Base-by-base conservation (phyloP, 129 eudicot species). In the Escallonia herrerae region DNA sequence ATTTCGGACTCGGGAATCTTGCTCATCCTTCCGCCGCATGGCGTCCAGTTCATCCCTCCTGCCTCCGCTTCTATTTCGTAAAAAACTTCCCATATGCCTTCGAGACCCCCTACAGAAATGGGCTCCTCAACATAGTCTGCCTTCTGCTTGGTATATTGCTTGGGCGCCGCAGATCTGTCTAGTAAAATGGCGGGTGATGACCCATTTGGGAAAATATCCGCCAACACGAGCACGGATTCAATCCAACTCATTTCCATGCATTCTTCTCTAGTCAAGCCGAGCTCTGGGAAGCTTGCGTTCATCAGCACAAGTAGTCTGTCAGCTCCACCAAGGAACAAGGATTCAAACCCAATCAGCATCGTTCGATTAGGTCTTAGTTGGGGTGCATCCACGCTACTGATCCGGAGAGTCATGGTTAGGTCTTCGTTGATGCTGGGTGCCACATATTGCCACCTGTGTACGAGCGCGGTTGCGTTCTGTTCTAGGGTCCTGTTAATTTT, bases 211-310 rank as follows among this genome's bases (percentile, higher is more conserved):
- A 90, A 87, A 65, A 67, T 85, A 8, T 90, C 94, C 7, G 86
- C 87, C 40, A 84, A 73, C 71, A 77, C 87, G 42, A 91, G 70
- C 12, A 91, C 84, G 0, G 97, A 87, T 42, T 87, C 77, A 11
- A 91, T 58, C 97, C 95, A 91, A 60, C 83, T 91, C 95, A 83
- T 87, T 58, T 91, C 90, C 4, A 45, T 60, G 71, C 87, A 87
- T 58, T 84, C 87, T 41, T 85, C 70, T 66, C 43, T 63, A 12
- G 66, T 59, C 4, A 91, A 43, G 4, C 89, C 93, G 59, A 91
- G 53, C 61, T 87, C 94, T 15, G 94, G 94, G 62, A 91, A 91
- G 38, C 62, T 69, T 42, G 67, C 56, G 6, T 68, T 38, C 78
- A 82, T 76, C 7, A 82, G 60, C 61, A 68, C 62, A 48, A 82